Base-by-base conservation (phyloP, 805 yeast genomes). In the Ascoidea asiatica region DNA sequence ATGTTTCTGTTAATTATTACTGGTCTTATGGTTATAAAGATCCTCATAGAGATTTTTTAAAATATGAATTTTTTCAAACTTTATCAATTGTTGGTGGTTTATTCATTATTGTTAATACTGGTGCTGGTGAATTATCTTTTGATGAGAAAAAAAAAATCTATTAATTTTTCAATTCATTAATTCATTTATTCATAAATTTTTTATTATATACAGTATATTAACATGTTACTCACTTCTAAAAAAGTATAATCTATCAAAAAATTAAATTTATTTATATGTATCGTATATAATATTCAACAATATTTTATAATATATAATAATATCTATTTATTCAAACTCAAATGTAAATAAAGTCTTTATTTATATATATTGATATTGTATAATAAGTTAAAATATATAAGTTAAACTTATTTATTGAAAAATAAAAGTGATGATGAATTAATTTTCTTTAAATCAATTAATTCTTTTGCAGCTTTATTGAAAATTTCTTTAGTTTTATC, bases 81-180 rank as follows among this genome's bases (percentile, higher is more conserved):
- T 70, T 90, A 59, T 82, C 95, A 46, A 90, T 90, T 59, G 89
- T 90, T 43, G 98, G 98, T 46, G 98, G 97, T 1, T 74, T 90
- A 50, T 66, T 90, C 49, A 68, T 92, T 52, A 85, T 92, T 49
- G 95, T 86, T 48, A 87, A 84, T 65, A 86, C 95, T 3, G 98
- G 98, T 50, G 97, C 97, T 23, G 98, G 98, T 43, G 89, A 84
- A 54, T 71, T 90, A 51, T 84, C 95, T 21, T 67, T 90, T 47
- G 98, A 90, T 58, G 97, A 88, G 62, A 90, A 92, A 81, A 89
- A 90, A 70, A 90, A 90, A 71, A 79, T 85, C 48, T 86, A 83
- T 60, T 87, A 65, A 60, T 29, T 29, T 29, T 29, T 11, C 35
- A 11, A 11, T n/a, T n/a, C n/a, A n/a, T n/a, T n/a, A n/a, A n/a